Evolutionary conservation across 768 basidiomycete genomes (phyloP).

Genomic region (Macrocybe gigantea): DNA sequence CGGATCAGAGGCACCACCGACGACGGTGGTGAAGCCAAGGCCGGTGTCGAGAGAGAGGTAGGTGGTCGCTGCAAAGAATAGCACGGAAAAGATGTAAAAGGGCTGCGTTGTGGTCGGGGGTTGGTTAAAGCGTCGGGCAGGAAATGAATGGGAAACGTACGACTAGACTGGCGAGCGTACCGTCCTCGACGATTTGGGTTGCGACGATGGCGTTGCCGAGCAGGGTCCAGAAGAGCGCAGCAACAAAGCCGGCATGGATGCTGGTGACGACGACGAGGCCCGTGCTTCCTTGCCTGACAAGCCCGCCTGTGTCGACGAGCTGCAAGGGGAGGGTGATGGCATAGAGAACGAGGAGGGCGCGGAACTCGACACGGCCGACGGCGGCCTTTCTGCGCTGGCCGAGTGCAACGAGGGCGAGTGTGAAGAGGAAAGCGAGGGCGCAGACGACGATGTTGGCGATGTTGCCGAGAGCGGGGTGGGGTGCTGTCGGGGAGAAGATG

Average conservation of each 20-base stretch:
- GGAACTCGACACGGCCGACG: conserved; percentile 80
- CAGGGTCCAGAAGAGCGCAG: conserved; percentile 74
- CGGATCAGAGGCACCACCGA: conserved; percentile 52
- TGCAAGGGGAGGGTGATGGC: conserved; percentile 72
- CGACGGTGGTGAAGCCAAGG: conserved; percentile 54
- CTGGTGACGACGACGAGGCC: conserved; percentile 66
- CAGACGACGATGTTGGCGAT: conserved; percentile 84
- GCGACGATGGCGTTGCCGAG: conserved; percentile 73
- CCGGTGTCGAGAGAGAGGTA: conserved; percentile 86
- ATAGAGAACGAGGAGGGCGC: conserved; percentile 60
- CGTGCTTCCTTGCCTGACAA: conserved; percentile 73
- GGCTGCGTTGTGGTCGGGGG: conserved; percentile 38
- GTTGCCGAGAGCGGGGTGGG: conserved; percentile 49
- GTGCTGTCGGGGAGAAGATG: conserved; percentile 36
- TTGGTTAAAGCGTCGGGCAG: background rate
- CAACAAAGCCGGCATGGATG: conserved; percentile 74
- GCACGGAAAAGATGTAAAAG: conserved; percentile 45
- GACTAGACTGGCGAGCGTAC: conserved; percentile 63
- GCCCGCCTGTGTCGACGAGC: conserved; percentile 72
- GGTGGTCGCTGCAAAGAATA: conserved; percentile 64
- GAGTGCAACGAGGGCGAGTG: conserved; percentile 49
- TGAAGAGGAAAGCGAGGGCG: conserved; percentile 60
- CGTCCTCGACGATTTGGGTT: conserved; percentile 92
- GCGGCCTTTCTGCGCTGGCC: conserved; percentile 76
- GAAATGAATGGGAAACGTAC: conserved; percentile 32